Evolutionary conservation across 495 filamentous ascomycete genomes (phyloP), one percentile per base, ranked within the genome.

Genomic region (Xylaria intraflava): DNA sequence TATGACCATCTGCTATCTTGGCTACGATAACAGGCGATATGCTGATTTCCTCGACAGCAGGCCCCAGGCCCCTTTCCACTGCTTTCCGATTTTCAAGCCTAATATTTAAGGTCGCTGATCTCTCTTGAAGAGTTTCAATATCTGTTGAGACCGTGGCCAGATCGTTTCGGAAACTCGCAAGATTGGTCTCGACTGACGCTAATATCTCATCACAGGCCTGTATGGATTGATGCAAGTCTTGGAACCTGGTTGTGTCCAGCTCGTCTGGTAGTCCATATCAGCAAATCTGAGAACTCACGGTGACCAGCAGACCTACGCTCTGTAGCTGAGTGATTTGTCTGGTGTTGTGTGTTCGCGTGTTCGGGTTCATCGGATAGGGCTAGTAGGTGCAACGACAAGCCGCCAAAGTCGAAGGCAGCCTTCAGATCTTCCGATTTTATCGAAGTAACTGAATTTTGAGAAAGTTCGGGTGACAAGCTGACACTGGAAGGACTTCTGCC

Each of bases 131-230:
- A 12, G 82, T 89, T 70, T 98, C 94, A 24, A 98, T 98, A 63
- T 98, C 93, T 3, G 88, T 83, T 8, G 93, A 96, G 6, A 98
- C 94, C 1, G 81, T 80, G 3, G 89, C 90, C 12, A 98, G 77
- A 66, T 98, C 93, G 45, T 86, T 86, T 69, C 91, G 90, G 62
- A 98, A 98, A 64, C 85, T 89, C 39, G 88, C 87, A 45, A 98
- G 71, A 64, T 96, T 96, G 16, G 80, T 79, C 69, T 98, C 92
- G 42, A 98, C 91, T 1, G 94, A 95, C 64, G 83, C 86, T 36
- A 96, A 82, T 38, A 98, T 89, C 60, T 95, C 87, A 68, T 98
- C 91, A 66, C 93, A 97, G 26, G 88, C 87, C 67, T 78, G 66
- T 57, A 98, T 96, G 7, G 90, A 90, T 48, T 80, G 82, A 66